Evolutionary conservation across 1,284 basidiomycete species (phyloP), one percentile per base, ranked within the genome.

Genomic region (Porodaedalea pini): DNA sequence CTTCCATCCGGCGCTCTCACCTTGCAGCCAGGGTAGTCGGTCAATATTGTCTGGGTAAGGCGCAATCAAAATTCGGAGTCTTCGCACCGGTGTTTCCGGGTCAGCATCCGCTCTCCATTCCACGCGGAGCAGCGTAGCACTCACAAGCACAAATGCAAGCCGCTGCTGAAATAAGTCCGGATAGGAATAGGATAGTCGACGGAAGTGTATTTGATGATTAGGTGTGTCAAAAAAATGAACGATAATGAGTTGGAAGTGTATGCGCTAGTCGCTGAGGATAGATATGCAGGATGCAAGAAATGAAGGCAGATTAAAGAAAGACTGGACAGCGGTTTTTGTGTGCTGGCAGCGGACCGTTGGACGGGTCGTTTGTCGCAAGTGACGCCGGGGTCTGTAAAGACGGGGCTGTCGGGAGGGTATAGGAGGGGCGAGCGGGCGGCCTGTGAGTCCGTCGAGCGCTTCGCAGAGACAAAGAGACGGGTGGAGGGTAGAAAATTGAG

Each of bases 351-450:
- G 19, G 54, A 49, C 59, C 56, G 59, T 61, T 61, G 55, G 56
- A 60, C 57, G 43, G 55, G 45, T 44, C 56, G 41, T 50, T 48
- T 54, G 51, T 60, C 54, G 58, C 58, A 52, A 51, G 27, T n/a
- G 54, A 52, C 49, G 36, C 58, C 54, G 52, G 32, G 43, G 36
- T 51, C 27, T 23, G 5, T 8, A 41, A 23, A 56, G 40, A 56
- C 58, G 44, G 34, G 58, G 54, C 36, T 11, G 54, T 45, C 53
- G 40, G 43, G n/a, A 45, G 36, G 17, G 10, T 29, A n/a, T 25
- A 27, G 40, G 21, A 54, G 27, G 37, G 29, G 23, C 10, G 55
- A 17, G 47, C 32, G 52, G 10, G 41, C 37, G 19, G 43, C 32
- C 32, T 25, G 27, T n/a, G 39, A 27, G 37, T 15, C 54, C 39